Percentiles rank a stretch among this genome's conserved stretches.
phyloP scores from a whole-genome alignment of 139 green algal species.

The Picochlorum costavermella region DNA sequence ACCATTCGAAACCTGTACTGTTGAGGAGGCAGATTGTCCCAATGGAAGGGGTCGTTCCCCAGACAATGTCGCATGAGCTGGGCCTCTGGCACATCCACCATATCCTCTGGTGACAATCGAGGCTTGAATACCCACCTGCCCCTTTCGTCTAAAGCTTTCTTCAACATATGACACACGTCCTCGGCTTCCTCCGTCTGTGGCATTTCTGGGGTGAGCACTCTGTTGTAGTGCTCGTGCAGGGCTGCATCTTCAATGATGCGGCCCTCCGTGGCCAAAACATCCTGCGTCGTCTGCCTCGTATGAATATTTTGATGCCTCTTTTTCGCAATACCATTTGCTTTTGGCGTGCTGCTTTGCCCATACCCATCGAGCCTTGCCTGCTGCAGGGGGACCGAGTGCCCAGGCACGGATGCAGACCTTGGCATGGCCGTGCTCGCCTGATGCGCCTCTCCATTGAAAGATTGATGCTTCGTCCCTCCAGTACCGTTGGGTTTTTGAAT shows the following conservation, averaged over 20 bases:
- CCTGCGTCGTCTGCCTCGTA: slow-evolving; percentile 14
- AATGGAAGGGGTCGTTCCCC: slow-evolving; percentile 52
- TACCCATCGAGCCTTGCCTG: too few species aligned
- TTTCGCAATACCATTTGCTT: too few species aligned
- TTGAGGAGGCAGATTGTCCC: slow-evolving; percentile 24
- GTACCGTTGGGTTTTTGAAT: neutral
- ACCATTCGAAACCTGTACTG: slow-evolving; percentile 63
- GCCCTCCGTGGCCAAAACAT: slow-evolving; percentile 26
- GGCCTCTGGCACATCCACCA: slow-evolving; percentile 46
- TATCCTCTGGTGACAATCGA: slow-evolving; percentile 17
- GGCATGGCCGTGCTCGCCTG: too few species aligned
- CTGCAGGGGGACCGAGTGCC: too few species aligned
- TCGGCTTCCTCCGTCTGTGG: slow-evolving; percentile 58
- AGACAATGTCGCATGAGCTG: slow-evolving; percentile 41
- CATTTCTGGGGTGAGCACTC: slow-evolving; percentile 57
- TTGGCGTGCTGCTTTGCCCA: too few species aligned
- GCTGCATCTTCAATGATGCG: slow-evolving; percentile 55
- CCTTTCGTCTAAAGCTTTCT: slow-evolving; percentile 73
- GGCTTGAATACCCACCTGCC: slow-evolving; percentile 80
- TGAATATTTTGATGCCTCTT: too few species aligned
- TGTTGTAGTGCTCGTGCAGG: slow-evolving; percentile 52
- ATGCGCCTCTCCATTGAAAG: neutral
- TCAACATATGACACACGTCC: slow-evolving; percentile 73
- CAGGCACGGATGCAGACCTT: too few species aligned
- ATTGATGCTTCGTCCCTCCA: neutral